Conservation (phyloP, 257 asterid species). For the Agastache rugosa region DNA sequence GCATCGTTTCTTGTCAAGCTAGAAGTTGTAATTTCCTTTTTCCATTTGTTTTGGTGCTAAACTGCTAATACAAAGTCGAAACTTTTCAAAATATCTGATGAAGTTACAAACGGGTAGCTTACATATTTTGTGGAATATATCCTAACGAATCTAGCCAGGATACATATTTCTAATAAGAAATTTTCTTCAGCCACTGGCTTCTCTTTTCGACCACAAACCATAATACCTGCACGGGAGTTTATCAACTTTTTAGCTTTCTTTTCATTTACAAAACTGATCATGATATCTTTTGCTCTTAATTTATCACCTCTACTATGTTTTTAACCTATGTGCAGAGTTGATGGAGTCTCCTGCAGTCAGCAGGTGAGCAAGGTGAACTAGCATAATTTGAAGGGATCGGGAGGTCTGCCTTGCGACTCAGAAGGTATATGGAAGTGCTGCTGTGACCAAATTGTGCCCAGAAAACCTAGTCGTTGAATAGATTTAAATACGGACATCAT, state of each 20-base stretch:
- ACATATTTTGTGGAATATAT: background rate
- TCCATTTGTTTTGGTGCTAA: background rate
- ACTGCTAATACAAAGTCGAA: background rate
- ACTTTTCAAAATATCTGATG: background rate
- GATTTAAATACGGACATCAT: background rate
- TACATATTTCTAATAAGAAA: too few species aligned
- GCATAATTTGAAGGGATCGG: constrained; percentile 3
- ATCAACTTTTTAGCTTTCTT: background rate
- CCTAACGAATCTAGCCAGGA: background rate
- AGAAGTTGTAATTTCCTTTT: background rate
- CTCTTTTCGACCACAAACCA: background rate
- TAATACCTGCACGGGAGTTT: background rate
- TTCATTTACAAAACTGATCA: background rate
- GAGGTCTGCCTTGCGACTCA: constrained; percentile 1
- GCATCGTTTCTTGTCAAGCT: constrained; percentile 6
- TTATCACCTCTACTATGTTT: background rate
- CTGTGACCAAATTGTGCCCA: background rate
- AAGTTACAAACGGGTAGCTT: background rate
- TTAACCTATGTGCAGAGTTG: constrained; percentile 18
- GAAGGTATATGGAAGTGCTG: background rate
- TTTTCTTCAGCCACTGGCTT: background rate
- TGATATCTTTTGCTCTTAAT: background rate
- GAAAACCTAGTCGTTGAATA: constrained; percentile 12
- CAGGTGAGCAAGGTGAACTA: background rate
- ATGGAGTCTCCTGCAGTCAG: background rate